Percentiles rank a stretch among this genome's conserved stretches.
Evolutionary conservation across 768 basidiomycete species (phyloP).

Genomic region (Rhodotorula diobovata): DNA sequence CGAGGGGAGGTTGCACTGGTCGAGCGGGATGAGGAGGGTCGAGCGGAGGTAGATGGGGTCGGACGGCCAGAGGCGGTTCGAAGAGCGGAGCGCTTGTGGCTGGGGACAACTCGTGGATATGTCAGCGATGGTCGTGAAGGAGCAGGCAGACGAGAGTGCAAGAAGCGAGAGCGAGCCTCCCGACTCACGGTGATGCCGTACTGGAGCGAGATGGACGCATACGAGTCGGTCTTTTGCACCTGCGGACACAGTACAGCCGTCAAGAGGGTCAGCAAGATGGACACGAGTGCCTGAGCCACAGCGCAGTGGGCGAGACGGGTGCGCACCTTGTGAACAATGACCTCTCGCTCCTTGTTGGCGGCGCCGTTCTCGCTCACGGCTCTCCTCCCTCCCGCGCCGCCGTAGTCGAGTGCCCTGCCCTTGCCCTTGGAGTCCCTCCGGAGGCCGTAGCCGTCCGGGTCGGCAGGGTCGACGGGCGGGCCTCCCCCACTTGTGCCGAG

Average conservation of each 20-base stretch:
- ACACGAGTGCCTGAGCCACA: background rate
- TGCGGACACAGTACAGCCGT: constrained; percentile 22
- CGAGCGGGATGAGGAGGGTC: constrained; percentile 69
- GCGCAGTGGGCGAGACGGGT: no score
- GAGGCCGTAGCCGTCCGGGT: constrained; percentile 1
- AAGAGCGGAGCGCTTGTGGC: constrained; percentile 68
- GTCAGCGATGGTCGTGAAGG: background rate
- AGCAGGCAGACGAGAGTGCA: background rate
- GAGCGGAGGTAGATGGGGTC: constrained; percentile 86
- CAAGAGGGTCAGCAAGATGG: background rate
- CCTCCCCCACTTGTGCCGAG: background rate
- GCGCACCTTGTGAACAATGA: constrained; percentile 48
- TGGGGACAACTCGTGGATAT: constrained; percentile 24
- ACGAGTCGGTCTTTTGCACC: constrained; percentile 70
- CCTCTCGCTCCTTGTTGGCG: constrained; percentile 41
- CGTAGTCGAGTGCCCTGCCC: background rate
- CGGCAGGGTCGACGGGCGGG: background rate
- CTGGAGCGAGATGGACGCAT: constrained; percentile 79
- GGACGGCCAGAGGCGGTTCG: constrained; percentile 89
- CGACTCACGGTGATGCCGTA: constrained; percentile 69
- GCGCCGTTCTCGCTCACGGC: background rate
- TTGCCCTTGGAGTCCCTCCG: constrained; percentile 6
- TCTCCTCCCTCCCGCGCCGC: background rate
- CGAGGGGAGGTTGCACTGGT: constrained; percentile 41
- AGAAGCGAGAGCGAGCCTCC: background rate